A percentile compares a stretch with the other conserved stretches of the same genome.
Evolutionary conservation across 2,329 filamentous ascomycete species (phyloP).

Genomic region (Apiospora phragmitis): DNA sequence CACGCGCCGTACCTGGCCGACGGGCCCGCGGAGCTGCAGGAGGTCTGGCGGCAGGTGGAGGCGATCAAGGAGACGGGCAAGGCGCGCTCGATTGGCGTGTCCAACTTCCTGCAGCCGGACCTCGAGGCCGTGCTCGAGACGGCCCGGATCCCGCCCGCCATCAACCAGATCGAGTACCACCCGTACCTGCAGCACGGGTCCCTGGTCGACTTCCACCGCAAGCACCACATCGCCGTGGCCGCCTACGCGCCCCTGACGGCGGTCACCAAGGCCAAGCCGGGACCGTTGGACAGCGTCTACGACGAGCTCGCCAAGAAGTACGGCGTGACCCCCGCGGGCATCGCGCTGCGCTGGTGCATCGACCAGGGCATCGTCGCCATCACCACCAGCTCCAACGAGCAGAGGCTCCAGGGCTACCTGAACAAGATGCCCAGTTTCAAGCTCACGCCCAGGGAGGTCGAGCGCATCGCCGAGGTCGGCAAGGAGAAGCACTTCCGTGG

Average conservation of each 20-base stretch:
- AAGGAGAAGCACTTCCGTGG: slow-evolving; percentile 60
- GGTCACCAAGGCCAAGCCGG: slow-evolving; percentile 44
- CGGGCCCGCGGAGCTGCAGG: slow-evolving; percentile 54
- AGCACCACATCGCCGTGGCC: slow-evolving; percentile 56
- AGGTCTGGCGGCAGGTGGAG: slow-evolving; percentile 60
- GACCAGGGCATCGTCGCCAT: slow-evolving; percentile 60
- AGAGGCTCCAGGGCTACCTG: slow-evolving; percentile 57
- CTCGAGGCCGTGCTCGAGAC: slow-evolving; percentile 58
- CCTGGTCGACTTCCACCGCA: slow-evolving; percentile 57
- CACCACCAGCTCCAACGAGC: slow-evolving; percentile 60
- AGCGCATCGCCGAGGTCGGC: slow-evolving; percentile 56
- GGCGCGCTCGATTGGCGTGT: slow-evolving; percentile 72
- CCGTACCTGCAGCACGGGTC: slow-evolving; percentile 69
- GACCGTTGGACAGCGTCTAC: slow-evolving; percentile 55
- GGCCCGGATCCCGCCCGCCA: slow-evolving; percentile 62
- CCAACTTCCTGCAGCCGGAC: slow-evolving; percentile 66
- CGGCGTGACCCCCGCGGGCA: slow-evolving; percentile 53
- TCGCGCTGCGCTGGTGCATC: slow-evolving; percentile 60
- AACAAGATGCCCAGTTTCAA: slow-evolving; percentile 54
- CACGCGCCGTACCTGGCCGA: slow-evolving; percentile 57
- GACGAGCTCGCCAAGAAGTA: slow-evolving; percentile 57
- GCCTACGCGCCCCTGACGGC: slow-evolving; percentile 57
- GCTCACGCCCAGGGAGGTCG: slow-evolving; percentile 59
- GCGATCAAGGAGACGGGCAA: slow-evolving; percentile 67
- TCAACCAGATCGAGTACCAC: slow-evolving; percentile 83